Evolutionary conservation across 2,329 filamentous ascomycete species (phyloP), one percentile per base, ranked within the genome.

Genomic region (Stromatinia cepivora): DNA sequence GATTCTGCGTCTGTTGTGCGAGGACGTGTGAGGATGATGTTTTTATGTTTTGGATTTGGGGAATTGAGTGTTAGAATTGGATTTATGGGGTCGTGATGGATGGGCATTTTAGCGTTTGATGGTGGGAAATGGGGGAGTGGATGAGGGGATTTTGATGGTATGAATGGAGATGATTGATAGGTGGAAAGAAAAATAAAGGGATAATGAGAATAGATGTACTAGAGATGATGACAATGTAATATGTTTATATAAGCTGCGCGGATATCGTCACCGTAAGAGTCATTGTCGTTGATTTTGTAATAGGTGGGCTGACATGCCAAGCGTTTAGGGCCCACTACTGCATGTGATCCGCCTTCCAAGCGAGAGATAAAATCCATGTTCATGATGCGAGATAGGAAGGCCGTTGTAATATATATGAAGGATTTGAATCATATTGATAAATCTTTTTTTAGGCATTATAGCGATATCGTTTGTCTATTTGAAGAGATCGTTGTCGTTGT

Each of bases 1-100:
- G 4, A 1, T n/a, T 25, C 17, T 15, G 42, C 52, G 11, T 67
- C 66, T 15, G 56, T 31, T 8, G n/a, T 36, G 7, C 66, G 66
- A 0, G 66, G 66, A 4, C n/a, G 52, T 0, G 65, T 67, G 31
- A 67, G 65, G 11, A 67, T 67, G n/a, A 67, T 58, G 0, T 67
- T 67, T 58, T 67, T 15, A 53, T 46, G 53, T 6, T n/a, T 31
- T 22, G 59, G 28, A 7, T 50, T 17, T 28, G 20, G 1, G 22
- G 59, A 62, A 6, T 10, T 10, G 28, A 62, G 59, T 0, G 59
- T 62, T 7, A 62, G 45, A 3, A 6, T 36, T 13, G 59, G 59
- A 22, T n/a, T 34, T 15, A 62, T 22, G 59, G 45, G 59, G 31
- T 50, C 11, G 13, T 62, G 59, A 1, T 62, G 59, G 28, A 62